phyloP scores from a whole-genome alignment of 2,329 filamentous ascomycete genomes.

The Exophiala alcalophila region DNA sequence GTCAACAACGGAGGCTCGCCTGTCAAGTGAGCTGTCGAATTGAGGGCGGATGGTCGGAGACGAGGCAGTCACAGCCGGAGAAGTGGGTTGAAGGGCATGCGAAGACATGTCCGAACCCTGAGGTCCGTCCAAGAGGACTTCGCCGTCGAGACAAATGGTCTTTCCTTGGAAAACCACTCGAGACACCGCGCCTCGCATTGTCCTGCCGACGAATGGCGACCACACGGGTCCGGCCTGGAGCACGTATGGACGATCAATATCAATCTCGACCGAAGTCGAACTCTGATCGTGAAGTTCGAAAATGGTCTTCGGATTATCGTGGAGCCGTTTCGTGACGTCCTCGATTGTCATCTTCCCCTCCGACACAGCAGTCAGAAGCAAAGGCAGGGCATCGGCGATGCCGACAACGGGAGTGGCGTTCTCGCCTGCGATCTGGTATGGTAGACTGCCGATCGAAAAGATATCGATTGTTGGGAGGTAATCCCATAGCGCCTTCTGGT shows the following conservation, averaged over 20 bases:
- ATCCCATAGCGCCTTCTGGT: slow-evolving; percentile 73
- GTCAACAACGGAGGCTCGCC: slow-evolving; percentile 24
- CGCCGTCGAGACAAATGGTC: slow-evolving; percentile 72
- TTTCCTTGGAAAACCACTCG: slow-evolving; percentile 72
- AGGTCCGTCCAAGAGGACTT: slow-evolving; percentile 54
- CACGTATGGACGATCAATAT: slow-evolving; percentile 69
- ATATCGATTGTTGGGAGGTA: slow-evolving; percentile 71
- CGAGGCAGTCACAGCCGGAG: slow-evolving; percentile 53
- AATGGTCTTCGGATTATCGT: slow-evolving; percentile 76
- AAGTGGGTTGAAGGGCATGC: slow-evolving; percentile 52
- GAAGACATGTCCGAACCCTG: slow-evolving; percentile 74
- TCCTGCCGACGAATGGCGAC: slow-evolving; percentile 71
- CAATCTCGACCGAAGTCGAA: slow-evolving; percentile 70
- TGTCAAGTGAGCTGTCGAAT: slow-evolving; percentile 38
- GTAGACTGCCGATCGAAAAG: slow-evolving; percentile 74
- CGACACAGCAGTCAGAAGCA: slow-evolving; percentile 71
- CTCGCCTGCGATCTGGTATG: slow-evolving; percentile 67
- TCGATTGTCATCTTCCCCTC: slow-evolving; percentile 72
- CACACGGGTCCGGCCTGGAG: slow-evolving; percentile 54
- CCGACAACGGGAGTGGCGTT: slow-evolving; percentile 61
- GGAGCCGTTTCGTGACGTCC: slow-evolving; percentile 67
- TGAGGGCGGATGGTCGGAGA: slow-evolving; percentile 41
- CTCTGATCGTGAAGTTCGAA: slow-evolving; percentile 78
- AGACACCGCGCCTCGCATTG: slow-evolving; percentile 67
- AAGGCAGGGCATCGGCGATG: slow-evolving; percentile 69